Percentiles rank a stretch among this genome's conserved stretches.
Evolutionary conservation across 2,329 filamentous ascomycete genomes (phyloP).

Genomic region (Saccharata proteae): DNA sequence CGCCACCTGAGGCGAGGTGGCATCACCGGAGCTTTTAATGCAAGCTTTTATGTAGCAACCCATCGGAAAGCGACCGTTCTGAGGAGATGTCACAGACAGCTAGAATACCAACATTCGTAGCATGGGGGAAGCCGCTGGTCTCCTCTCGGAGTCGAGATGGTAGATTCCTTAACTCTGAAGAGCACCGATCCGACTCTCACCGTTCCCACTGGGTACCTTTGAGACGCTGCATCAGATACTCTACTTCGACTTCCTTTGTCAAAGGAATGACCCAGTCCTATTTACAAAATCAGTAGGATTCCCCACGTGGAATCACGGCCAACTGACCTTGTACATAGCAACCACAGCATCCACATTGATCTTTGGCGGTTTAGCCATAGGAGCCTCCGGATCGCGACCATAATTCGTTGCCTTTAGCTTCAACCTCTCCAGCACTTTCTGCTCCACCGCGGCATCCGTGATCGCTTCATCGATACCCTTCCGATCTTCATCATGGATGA

Average conservation of each 20-base stretch:
- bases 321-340: slow-evolving; percentile 26
- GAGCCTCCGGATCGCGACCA: slow-evolving; percentile 69
- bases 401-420: slow-evolving; percentile 86
- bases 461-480: slow-evolving; percentile 80
- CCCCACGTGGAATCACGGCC: background rate
- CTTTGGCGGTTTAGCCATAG: slow-evolving; percentile 52
- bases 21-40: no score
- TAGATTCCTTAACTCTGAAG: no score
- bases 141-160: no score
- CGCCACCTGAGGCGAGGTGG: no score
- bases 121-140: no score
- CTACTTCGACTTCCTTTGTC: slow-evolving; percentile 97
- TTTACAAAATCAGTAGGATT: slow-evolving; percentile 1
- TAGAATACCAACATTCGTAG: no score
- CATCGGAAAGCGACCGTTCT: no score
- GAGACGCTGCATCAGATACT: slow-evolving; percentile 92
- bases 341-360: slow-evolving; percentile 71
- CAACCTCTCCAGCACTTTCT: slow-evolving; percentile 78
- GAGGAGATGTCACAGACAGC: no score
- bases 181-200: no score
- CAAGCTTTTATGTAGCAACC: no score
- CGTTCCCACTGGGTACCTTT: slow-evolving; percentile 42
- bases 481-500: slow-evolving; percentile 73
- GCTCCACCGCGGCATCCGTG: slow-evolving; percentile 78
- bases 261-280: slow-evolving; percentile 81